Conservation (phyloP, 257 asterid species). For the Fraxinus anomala region DNA sequence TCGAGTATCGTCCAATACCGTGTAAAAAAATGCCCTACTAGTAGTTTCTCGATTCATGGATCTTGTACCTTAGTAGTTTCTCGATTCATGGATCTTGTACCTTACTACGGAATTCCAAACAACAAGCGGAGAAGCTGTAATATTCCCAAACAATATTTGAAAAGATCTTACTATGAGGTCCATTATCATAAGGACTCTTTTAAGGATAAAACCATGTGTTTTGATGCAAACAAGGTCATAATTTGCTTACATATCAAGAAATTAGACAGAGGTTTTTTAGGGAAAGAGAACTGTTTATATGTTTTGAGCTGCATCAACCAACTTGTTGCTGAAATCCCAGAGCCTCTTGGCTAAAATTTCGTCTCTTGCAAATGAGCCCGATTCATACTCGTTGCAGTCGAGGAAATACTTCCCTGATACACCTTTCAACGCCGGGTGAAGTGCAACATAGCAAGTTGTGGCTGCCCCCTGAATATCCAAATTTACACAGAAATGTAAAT, state of each 20-base stretch:
- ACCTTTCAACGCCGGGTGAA: slow-evolving; percentile 55
- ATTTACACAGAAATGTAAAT: background rate
- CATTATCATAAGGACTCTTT: background rate
- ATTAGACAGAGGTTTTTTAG: background rate
- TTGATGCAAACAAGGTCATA: background rate
- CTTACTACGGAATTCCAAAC: background rate
- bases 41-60: background rate
- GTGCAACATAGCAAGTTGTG: slow-evolving; percentile 77
- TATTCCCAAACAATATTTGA: background rate
- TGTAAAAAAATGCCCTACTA: no score
- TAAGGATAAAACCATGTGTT: background rate
- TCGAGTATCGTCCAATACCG: background rate
- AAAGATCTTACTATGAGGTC: background rate
- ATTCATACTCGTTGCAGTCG: slow-evolving; percentile 53
- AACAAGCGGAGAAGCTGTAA: background rate
- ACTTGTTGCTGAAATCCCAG: slow-evolving; percentile 74
- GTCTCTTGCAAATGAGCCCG: slow-evolving; percentile 45
- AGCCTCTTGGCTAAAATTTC: slow-evolving; percentile 48
- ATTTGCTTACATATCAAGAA: background rate
- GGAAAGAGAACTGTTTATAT: slow-evolving; percentile 15
- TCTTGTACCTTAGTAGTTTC: background rate
- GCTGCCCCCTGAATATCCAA: slow-evolving; percentile 59
- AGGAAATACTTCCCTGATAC: slow-evolving; percentile 59
- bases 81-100: background rate
- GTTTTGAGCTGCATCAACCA: slow-evolving; percentile 46